phyloP scores from a whole-genome alignment of 768 basidiomycete genomes.

The Amanita phalloides region DNA sequence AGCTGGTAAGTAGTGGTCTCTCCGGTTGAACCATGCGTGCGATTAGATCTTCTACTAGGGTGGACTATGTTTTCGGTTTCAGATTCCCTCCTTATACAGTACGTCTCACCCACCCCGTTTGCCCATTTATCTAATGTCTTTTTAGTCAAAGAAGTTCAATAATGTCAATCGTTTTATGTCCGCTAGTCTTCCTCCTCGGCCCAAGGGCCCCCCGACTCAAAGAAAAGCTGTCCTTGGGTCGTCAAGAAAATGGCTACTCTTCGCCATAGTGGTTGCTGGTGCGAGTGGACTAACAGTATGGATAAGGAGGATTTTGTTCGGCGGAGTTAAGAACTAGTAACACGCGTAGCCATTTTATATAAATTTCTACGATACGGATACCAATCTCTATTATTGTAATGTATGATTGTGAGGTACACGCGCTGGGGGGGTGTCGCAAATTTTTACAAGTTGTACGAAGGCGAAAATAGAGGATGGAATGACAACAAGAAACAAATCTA shows the following conservation, averaged over 20 bases:
- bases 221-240: constrained; percentile 15
- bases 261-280: constrained; percentile 32
- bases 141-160: constrained; percentile 22
- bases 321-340: neutral
- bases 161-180: constrained; percentile 14
- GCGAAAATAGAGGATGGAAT: neutral
- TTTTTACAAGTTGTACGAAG: neutral
- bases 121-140: neutral
- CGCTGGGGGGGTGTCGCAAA: too few relatives aligned
- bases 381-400: neutral
- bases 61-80: constrained; percentile 36
- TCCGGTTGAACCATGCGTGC: neutral
- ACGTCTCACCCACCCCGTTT: constrained; percentile 5
- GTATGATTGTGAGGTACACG: neutral
- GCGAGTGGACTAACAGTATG: constrained; percentile 32
- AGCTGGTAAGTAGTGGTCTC: constrained; percentile 34
- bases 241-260: constrained; percentile 38
- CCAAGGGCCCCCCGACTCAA: constrained; percentile 16
- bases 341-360: too few relatives aligned
- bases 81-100: constrained; percentile 57
- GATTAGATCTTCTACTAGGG: constrained; percentile 19
- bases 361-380: too few relatives aligned
- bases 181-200: constrained; percentile 32
- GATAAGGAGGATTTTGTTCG: constrained; percentile 15
- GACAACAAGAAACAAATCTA: constrained; percentile 2